Evolutionary conservation across 768 basidiomycete genomes (phyloP).

Genomic region (Hortiboletus campestris): DNA sequence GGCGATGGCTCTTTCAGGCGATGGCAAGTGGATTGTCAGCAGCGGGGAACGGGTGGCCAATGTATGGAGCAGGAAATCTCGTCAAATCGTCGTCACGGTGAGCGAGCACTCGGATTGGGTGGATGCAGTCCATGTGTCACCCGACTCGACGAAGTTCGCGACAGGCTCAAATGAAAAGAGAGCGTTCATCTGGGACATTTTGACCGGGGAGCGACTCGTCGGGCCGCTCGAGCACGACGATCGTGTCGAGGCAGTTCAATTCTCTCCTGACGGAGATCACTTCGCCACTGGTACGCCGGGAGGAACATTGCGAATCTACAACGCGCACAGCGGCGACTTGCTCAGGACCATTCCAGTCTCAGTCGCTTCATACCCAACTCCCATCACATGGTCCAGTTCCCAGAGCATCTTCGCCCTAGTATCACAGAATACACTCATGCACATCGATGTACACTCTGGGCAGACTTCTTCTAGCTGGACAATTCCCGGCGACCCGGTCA

Average conservation of each 20-base stretch:
- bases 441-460: background rate
- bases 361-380: background rate
- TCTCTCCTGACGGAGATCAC: constrained; percentile 10
- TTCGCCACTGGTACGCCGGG: background rate
- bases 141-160: constrained; percentile 8
- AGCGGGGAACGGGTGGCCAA: background rate
- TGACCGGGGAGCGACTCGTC: background rate
- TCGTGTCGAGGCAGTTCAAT: background rate
- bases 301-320: constrained; percentile 3
- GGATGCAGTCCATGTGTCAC: background rate
- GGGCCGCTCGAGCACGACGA: constrained; percentile 7
- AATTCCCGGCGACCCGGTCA: background rate
- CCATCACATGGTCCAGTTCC: background rate
- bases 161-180: background rate
- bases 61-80: background rate
- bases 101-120: background rate
- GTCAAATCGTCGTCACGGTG: background rate
- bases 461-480: constrained; percentile 2
- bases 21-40: constrained; percentile 2
- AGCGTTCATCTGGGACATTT: constrained; percentile 6
- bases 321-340: background rate
- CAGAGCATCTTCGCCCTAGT: background rate
- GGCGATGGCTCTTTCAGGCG: background rate
- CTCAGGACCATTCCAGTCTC: constrained; percentile 1
- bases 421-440: background rate